Evolutionary conservation across 441 rosid genomes (phyloP), one percentile per base, ranked within the genome.

Genomic region (Erodium moschatum): DNA sequence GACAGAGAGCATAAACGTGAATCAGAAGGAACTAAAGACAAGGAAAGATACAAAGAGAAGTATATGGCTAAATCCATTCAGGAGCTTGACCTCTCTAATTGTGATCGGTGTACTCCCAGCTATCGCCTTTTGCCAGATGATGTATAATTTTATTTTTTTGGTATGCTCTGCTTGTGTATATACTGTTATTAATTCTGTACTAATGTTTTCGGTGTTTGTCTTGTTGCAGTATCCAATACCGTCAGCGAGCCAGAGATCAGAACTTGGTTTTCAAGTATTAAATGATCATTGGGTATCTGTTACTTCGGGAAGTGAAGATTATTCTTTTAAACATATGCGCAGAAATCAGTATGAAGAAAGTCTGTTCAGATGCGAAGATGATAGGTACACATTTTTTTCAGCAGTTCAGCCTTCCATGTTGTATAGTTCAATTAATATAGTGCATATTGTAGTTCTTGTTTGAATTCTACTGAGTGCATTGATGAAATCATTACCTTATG

Each of bases 261-360:
- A 82, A 74, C 87, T 90, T 80, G 99, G 91, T 67, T 82, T 78
- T 75, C 83, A 82, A 76, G 95, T 92, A 64, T 84, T 95, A 77
- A 95, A 95, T 83, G 97, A 95, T 75, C 84, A 89, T 81, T 95
- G 97, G 98, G 98, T 92, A 65, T 92, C 99, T 40, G 97, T 95
- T 64, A 95, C 99, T 72, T 95, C 98, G 71, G 99, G 99, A 77
- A 95, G 99, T 85, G 99, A 92, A 79, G 99, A 95, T 78, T 95
- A 95, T 85, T 91, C 99, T 58, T 95, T 95, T 69, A 95, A 92
- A 73, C 99, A 95, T 81, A 95, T 90, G 99, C 93, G 97, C 68
- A 95, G 89, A 82, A 95, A 95, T 78, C 97, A 92, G 77, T 95
- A 95, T 73, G 99, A 92, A 84, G 99, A 95, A 84, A 90, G 96